A percentile compares a stretch with the other conserved stretches of the same genome.
Conservation (phyloP, 1,139 yeast genomes). For the Candida tetrigidarum region DNA sequence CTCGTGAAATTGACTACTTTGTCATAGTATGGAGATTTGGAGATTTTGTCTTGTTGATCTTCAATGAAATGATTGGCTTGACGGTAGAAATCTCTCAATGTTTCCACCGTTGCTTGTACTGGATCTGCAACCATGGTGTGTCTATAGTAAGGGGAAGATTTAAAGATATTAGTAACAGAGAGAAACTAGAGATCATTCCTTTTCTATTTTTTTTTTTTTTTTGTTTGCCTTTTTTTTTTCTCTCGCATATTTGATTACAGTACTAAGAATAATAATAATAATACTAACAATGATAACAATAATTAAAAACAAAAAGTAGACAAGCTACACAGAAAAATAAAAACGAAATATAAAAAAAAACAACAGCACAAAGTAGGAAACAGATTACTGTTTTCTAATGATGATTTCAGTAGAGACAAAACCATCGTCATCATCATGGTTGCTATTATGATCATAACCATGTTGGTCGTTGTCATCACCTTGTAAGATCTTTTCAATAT, state of each 20-base stretch:
- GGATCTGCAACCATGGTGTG: slow-evolving; percentile 51
- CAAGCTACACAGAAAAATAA: neutral
- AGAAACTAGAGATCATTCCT: neutral
- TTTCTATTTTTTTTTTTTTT: slow-evolving; percentile 2
- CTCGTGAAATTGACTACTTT: slow-evolving; percentile 21
- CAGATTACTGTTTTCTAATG: neutral
- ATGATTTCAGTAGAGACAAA: slow-evolving; percentile 3
- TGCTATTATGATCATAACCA: neutral
- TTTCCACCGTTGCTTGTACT: slow-evolving; percentile 42
- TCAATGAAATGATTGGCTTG: slow-evolving; percentile 28
- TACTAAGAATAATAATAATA: no score
- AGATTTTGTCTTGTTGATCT: slow-evolving; percentile 28
- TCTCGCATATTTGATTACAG: no score
- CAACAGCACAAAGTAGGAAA: neutral
- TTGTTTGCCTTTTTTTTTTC: neutral
- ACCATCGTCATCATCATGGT: neutral
- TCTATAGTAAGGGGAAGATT: neutral
- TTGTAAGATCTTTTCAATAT: slow-evolving; percentile 15
- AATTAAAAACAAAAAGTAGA: no score
- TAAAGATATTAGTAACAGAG: neutral
- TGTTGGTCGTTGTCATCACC: slow-evolving; percentile 4
- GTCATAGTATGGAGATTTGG: slow-evolving; percentile 23
- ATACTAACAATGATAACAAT: no score
- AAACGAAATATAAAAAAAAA: neutral
- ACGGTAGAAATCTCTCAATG: slow-evolving; percentile 31